Base-by-base conservation (phyloP, 2,329 filamentous ascomycete species). In the Coniella vitis region DNA sequence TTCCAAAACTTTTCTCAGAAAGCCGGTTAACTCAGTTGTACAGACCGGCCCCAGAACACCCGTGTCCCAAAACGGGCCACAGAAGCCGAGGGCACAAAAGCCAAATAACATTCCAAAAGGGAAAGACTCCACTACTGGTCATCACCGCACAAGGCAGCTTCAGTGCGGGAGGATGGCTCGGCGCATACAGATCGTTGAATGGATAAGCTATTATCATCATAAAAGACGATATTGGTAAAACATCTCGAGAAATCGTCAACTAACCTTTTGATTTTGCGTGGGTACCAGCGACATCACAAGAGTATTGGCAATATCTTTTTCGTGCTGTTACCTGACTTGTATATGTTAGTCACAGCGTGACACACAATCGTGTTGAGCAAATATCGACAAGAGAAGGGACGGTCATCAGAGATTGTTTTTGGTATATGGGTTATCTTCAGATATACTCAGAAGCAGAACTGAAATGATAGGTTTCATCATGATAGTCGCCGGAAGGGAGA, bases 101-200 rank as follows among this genome's bases (percentile, higher is more conserved):
- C 76, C 73, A 72, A 72, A 81, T 82, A n/a, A 81, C 69, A 65
- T 66, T 64, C 57, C 54, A 49, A 62, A 62, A 59, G 64, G n/a
- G 64, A 70, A 64, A 79, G 32, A 86, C 84, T 87, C 80, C 83
- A 87, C 84, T 83, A 87, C 84, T 76, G 64, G 68, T 87, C 84
- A 74, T 87, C 68, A 71, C 75, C 68, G 62, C 66, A 56, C 58
- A 59, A 57, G 60, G 60, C 60, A 65, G 63, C 80, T 88, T 71
- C 65, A 78, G 83, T 86, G 80, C 66, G 83, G 78, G 76, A 87
- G 85, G 71, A 78, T 81, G 77, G 78, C 81, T 85, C 73, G 83
- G 83, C 72, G 65, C 70, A 69, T 67, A 76, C 73, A 75, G 65
- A 73, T 85, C 75, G 79, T 83, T 77, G 82, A 86, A 86, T 86